These are phyloP conservation scores for Vaccinium corymbosum DNA, from an alignment of 148 eudicot genomes.

Conservation along the genomic window DNA sequence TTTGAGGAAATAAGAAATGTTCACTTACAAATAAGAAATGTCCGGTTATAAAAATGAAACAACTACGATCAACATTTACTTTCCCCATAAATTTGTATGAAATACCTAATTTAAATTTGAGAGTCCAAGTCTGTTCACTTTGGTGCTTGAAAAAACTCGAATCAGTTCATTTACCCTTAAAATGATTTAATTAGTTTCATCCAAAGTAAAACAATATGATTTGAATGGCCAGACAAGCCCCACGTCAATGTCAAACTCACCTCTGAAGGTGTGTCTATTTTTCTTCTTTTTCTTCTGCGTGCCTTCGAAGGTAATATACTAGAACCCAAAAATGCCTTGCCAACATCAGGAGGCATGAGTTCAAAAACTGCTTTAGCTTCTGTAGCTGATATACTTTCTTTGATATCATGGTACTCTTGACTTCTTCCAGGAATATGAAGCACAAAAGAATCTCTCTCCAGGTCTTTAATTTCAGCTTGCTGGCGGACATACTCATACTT, in stretches of 20 bases:
- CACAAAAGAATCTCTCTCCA: slow-evolving; percentile 77
- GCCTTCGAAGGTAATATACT: slow-evolving; percentile 16
- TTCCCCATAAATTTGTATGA: not conserved
- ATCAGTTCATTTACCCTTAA: not conserved
- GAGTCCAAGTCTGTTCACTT: not conserved
- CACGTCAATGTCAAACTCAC: slow-evolving; percentile 33
- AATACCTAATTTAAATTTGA: not conserved
- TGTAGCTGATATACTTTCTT: slow-evolving; percentile 53
- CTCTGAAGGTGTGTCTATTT: slow-evolving; percentile 58
- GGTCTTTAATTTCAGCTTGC: slow-evolving; percentile 68
- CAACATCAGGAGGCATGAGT: slow-evolving; percentile 94
- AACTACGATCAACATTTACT: not conserved
- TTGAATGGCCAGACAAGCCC: not conserved
- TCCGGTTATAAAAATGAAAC: not conserved
- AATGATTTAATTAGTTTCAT: not conserved
- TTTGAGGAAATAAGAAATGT: not conserved
- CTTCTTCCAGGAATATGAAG: slow-evolving; percentile 60
- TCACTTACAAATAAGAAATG: not conserved
- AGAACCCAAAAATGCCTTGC: slow-evolving; percentile 66
- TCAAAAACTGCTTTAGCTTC: slow-evolving; percentile 69
- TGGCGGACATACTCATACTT: slow-evolving; percentile 69
- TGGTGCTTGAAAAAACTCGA: not conserved
- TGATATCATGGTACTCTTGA: slow-evolving; percentile 34
- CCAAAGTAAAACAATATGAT: not conserved
- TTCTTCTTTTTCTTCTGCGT: too few species aligned